Evolutionary conservation across 306 rosid species (phyloP), one percentile per base, ranked within the genome.

Genomic region (Elaeagnus macrophylla): DNA sequence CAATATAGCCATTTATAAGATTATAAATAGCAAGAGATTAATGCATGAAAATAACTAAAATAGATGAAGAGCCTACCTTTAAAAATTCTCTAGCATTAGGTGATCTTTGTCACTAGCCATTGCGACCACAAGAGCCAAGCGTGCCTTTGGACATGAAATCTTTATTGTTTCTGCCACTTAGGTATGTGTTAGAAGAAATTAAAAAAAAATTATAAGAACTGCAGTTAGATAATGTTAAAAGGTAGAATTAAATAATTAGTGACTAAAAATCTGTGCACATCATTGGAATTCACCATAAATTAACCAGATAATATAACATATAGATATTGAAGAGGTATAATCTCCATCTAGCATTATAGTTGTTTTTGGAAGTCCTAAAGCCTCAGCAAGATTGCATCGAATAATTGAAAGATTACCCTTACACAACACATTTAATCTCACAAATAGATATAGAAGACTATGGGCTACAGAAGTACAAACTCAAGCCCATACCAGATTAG

Each of bases 41-140:
- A 1, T 25, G 32, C 32, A 3, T 25, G 4, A 25, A 25, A n/a
- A n/a, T n/a, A n/a, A n/a, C n/a, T n/a, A 25, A 25, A 25, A 25
- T 5, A n/a, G n/a, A n/a, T 16, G 18, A 56, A 5, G 37, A 53
- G 49, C 54, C 64, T 73, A 91, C 97, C 96, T 80, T 83, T 77
- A 65, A 91, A 89, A 82, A 72, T 74, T 80, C 86, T 72, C 72
- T 64, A 39, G 95, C 97, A 72, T 94, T 14, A 58, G 61, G 64
- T 79, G 97, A 61, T 89, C 95, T 78, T 86, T 90, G 76, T 83
- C 97, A 39, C 79, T 70, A 19, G 97, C 95, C 95, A 90, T 83
- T 17, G 95, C 88, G 59, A 86, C 91, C 64, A 90, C 77, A 56
- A 90, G 78, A 63, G 77, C 79, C 76, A 90, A 74, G 25, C 53